phyloP scores from a whole-genome alignment of 2,329 filamentous ascomycete genomes.

The Exophiala alcalophila region DNA sequence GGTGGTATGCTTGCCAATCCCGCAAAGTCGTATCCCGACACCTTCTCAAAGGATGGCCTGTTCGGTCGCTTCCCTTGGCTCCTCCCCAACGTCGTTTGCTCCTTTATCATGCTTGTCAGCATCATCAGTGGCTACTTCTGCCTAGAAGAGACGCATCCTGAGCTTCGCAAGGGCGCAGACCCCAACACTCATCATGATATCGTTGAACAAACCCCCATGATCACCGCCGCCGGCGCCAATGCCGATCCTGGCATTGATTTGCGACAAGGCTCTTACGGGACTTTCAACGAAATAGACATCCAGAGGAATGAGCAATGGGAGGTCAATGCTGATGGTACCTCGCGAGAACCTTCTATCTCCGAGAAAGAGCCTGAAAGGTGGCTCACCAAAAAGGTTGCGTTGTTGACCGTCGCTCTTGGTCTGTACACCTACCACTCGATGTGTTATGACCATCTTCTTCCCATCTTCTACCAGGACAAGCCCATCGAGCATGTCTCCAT shows the following conservation, averaged over 20 bases:
- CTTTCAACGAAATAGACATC: constrained; percentile 60
- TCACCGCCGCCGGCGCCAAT: constrained; percentile 71
- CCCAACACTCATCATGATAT: constrained; percentile 41
- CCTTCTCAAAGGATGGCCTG: constrained; percentile 63
- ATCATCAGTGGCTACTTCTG: constrained; percentile 77
- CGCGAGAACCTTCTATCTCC: constrained; percentile 34
- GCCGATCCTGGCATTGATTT: constrained; percentile 71
- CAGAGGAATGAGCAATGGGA: constrained; percentile 54
- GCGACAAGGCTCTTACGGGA: constrained; percentile 75
- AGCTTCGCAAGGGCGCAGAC: constrained; percentile 60
- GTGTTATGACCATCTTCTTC: constrained; percentile 88
- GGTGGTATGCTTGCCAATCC: constrained; percentile 84
- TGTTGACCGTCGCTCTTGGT: constrained; percentile 75
- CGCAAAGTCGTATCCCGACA: constrained; percentile 65
- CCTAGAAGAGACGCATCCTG: constrained; percentile 84
- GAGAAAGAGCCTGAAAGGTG: constrained; percentile 46
- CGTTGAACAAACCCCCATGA: constrained; percentile 66
- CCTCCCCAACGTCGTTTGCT: constrained; percentile 83
- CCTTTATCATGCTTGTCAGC: constrained; percentile 70
- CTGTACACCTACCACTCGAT: constrained; percentile 92
- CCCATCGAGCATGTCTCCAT: constrained; percentile 46
- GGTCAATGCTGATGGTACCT: constrained; percentile 48
- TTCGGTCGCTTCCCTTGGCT: constrained; percentile 82
- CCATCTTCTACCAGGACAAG: constrained; percentile 87
- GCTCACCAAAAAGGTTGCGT: constrained; percentile 64